These are phyloP conservation scores for Platismatia glauca DNA, from an alignment of 495 filamentous ascomycete genomes.

Conservation along the genomic window DNA sequence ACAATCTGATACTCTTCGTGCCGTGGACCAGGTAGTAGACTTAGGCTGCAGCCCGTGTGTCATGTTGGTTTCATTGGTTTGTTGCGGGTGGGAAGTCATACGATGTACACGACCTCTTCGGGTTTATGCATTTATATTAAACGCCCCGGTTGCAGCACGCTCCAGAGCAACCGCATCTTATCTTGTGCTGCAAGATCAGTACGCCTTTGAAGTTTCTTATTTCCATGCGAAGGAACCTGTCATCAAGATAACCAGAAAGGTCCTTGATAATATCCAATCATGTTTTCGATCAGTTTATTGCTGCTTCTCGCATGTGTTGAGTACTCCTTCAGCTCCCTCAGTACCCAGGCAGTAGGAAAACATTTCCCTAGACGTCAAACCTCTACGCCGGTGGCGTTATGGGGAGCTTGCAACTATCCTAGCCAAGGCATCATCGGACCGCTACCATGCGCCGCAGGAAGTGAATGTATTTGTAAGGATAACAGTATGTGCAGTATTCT, in stretches of 20 bases:
- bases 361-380: not conserved
- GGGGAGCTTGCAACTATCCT: constrained; percentile 10
- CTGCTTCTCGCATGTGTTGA: too few species aligned
- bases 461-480: constrained; percentile 16
- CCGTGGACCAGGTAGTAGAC: not conserved
- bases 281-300: not conserved
- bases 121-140: not conserved
- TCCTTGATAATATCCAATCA: not conserved
- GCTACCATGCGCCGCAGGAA: constrained; percentile 6
- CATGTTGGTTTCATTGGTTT: not conserved
- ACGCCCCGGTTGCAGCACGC: not conserved
- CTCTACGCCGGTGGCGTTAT: constrained; percentile 2
- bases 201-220: not conserved
- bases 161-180: too few species aligned
- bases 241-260: not conserved
- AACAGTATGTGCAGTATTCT: constrained; percentile 1
- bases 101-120: not conserved
- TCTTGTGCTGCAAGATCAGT: not conserved
- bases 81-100: not conserved
- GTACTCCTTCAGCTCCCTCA: not conserved
- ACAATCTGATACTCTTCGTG: not conserved
- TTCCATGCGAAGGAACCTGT: not conserved
- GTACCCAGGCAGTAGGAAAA: not conserved
- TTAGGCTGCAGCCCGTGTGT: not conserved
- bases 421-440: constrained; percentile 15